These are phyloP conservation scores for Sordariomycetes sp. DNA, from an alignment of 2,329 filamentous ascomycete species.

Conservation along the genomic window DNA sequence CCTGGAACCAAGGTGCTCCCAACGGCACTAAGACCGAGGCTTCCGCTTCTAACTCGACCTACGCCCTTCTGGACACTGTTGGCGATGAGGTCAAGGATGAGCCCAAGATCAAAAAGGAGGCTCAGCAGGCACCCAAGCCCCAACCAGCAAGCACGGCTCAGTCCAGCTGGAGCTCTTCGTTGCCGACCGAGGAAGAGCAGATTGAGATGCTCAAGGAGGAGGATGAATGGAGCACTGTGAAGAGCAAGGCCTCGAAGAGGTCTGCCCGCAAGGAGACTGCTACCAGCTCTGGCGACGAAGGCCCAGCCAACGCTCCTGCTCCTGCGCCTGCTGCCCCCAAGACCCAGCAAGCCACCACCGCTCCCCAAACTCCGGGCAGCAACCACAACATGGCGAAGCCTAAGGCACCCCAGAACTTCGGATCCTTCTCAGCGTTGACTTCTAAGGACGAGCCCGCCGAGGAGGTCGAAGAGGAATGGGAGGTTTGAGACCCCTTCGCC, in stretches of 20 bases:
- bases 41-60: constrained; percentile 21
- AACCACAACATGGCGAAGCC: constrained; percentile 19
- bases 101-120: constrained; percentile 16
- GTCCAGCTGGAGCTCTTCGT: constrained; percentile 35
- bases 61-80: constrained; percentile 50
- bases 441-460: constrained; percentile 28
- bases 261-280: constrained; percentile 26
- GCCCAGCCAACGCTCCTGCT: constrained; percentile 7
- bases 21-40: constrained; percentile 19
- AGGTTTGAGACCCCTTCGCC: constrained; percentile 25
- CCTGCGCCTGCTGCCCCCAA: constrained; percentile 13
- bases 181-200: constrained; percentile 55
- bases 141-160: constrained; percentile 14
- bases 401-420: constrained; percentile 24
- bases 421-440: constrained; percentile 40
- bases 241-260: constrained; percentile 34
- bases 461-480: constrained; percentile 39
- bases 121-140: constrained; percentile 21
- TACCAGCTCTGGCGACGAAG: constrained; percentile 25
- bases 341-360: constrained; percentile 17
- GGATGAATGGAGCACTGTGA: constrained; percentile 54
- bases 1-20: constrained; percentile 29
- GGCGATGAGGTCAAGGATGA: too few relatives aligned
- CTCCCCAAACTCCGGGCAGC: constrained; percentile 2
- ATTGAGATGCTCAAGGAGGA: constrained; percentile 45